A percentile compares a stretch with the other conserved stretches of the same genome.
phyloP scores from a whole-genome alignment of 78 protist species.

The Fonticula alba region DNA sequence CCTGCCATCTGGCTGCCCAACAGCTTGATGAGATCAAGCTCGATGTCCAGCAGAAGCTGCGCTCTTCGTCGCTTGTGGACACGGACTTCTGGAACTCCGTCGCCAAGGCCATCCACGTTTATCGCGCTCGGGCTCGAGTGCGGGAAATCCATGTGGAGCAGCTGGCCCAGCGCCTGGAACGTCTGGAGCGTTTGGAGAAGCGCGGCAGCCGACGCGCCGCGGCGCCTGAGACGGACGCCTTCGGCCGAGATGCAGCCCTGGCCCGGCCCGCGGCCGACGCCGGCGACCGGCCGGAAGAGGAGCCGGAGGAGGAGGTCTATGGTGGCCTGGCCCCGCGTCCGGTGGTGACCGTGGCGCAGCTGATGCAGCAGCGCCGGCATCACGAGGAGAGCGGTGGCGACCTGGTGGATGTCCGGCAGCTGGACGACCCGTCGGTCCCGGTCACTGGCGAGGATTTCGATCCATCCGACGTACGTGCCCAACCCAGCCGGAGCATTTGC shows the following conservation, averaged over 20 bases:
- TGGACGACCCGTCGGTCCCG: too few species aligned
- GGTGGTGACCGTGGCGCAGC: background rate
- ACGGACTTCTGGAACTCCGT: constrained; percentile 67
- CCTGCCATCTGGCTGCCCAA: too few species aligned
- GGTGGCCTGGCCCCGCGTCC: background rate
- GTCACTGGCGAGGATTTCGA: too few species aligned
- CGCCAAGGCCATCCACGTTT: constrained; percentile 16
- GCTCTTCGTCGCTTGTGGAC: too few species aligned
- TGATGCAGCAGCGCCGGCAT: background rate
- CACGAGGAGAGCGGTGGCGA: too few species aligned
- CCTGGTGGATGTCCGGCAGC: too few species aligned
- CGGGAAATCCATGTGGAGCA: background rate
- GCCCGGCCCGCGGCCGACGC: background rate
- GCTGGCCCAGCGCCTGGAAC: background rate
- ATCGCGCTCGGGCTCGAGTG: background rate
- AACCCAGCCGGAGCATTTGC: too few species aligned
- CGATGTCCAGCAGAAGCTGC: constrained; percentile 18
- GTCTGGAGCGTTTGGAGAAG: background rate
- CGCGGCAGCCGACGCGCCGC: background rate
- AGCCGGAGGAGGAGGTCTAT: background rate
- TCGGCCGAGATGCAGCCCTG: too few species aligned
- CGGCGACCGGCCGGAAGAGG: background rate
- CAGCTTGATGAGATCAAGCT: constrained; percentile 30
- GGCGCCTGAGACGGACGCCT: background rate
- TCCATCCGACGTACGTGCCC: too few species aligned